Percentiles rank a stretch among this genome's conserved stretches.
Conservation (phyloP, 805 yeast species). For the Wickerhamomyces canadensis region DNA sequence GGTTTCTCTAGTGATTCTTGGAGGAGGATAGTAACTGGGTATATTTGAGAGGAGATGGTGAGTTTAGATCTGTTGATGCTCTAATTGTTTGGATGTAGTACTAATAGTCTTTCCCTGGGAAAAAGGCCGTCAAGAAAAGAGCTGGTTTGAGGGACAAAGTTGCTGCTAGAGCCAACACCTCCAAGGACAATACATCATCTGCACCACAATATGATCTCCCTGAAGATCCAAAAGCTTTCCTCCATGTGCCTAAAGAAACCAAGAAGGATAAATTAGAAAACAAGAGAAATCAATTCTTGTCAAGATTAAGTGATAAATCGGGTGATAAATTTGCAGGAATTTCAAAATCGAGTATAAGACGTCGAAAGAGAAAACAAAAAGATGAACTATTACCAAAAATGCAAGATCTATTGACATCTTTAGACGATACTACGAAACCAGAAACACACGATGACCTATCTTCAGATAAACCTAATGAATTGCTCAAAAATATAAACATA, state of each 20-base stretch:
- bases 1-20: too few species aligned
- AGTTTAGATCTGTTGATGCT: too few species aligned
- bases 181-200: slow-evolving; percentile 3
- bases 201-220: slow-evolving; percentile 18
- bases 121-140: slow-evolving; percentile 42
- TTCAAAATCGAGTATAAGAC: slow-evolving; percentile 60
- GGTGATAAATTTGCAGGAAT: slow-evolving; percentile 30
- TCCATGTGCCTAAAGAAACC: slow-evolving; percentile 46
- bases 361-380: slow-evolving; percentile 56
- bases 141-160: slow-evolving; percentile 39
- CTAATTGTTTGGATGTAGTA: too few species aligned
- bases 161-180: slow-evolving; percentile 12
- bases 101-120: too few species aligned
- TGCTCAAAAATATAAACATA: slow-evolving; percentile 15
- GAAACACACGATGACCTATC: slow-evolving; percentile 2
- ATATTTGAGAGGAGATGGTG: neutral
- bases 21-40: too few species aligned
- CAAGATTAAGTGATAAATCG: slow-evolving; percentile 28
- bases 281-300: slow-evolving; percentile 34
- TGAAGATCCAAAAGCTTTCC: slow-evolving; percentile 38
- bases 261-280: slow-evolving; percentile 46
- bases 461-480: slow-evolving; percentile 5
- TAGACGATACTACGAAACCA: slow-evolving; percentile 27
- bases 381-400: slow-evolving; percentile 64
- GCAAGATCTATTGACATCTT: slow-evolving; percentile 52